These are phyloP conservation scores for Cucurbitaria berberidis DNA, from an alignment of 2,329 filamentous ascomycete genomes.

Conservation along the genomic window DNA sequence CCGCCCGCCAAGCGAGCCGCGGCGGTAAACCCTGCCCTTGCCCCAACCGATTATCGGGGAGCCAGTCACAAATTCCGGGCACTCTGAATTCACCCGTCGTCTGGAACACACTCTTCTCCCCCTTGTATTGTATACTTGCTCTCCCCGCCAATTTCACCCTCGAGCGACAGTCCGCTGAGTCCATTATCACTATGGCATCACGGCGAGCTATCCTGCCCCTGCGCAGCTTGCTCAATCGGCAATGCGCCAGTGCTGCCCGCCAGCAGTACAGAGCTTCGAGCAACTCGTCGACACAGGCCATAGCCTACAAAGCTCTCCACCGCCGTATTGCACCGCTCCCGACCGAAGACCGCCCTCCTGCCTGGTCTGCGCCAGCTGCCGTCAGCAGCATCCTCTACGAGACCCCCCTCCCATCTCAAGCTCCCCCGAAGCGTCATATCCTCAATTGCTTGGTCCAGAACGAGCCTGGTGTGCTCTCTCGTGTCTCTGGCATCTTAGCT, in stretches of 20 bases:
- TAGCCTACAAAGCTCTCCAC: constrained; percentile 97
- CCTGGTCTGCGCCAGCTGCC: constrained; percentile 88
- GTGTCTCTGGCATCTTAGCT: constrained; percentile 93
- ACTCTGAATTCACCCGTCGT: constrained; percentile 1
- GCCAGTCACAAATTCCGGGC: constrained; percentile 2
- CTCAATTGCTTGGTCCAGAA: constrained; percentile 99
- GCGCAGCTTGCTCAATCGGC: constrained; percentile 40
- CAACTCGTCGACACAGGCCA: constrained; percentile 82
- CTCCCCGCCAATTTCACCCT: constrained; percentile 6
- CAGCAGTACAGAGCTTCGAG: constrained; percentile 48
- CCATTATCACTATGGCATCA: constrained; percentile 49
- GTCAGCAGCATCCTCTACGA: constrained; percentile 99
- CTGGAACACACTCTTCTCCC: constrained; percentile 9
- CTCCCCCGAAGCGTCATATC: constrained; percentile 90
- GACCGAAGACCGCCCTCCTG: constrained; percentile 74
- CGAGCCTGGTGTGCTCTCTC: constrained; percentile 95
- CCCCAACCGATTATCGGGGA: constrained; percentile 7
- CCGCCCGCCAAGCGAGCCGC: constrained; percentile 6
- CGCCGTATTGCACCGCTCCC: constrained; percentile 87
- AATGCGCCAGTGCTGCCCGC: constrained; percentile 33
- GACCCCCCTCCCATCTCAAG: constrained; percentile 82
- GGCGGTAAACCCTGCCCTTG: constrained; percentile 4
- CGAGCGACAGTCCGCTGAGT: constrained; percentile 11
- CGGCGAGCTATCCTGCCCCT: constrained; percentile 50
- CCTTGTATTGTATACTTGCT: no score